These are phyloP conservation scores for Plantago elongata DNA, from an alignment of 257 asterid species.

Conservation along the genomic window DNA sequence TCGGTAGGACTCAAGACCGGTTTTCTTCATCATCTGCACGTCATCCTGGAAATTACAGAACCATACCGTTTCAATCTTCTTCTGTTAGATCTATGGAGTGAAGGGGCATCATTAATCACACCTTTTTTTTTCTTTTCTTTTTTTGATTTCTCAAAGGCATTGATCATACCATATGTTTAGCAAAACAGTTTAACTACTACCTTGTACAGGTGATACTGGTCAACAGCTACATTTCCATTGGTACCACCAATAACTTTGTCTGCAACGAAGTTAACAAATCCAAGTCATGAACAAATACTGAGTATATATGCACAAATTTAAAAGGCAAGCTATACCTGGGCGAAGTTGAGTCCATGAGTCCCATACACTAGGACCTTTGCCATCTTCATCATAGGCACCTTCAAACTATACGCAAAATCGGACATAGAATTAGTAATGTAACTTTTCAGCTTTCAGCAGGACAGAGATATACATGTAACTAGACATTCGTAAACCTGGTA, in stretches of 20 bases:
- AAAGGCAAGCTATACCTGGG: background rate
- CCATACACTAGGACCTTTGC: slow-evolving; percentile 31
- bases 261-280: slow-evolving; percentile 10
- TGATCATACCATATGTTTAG: too few relatives aligned
- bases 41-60: slow-evolving; percentile 26
- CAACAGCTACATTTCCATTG: slow-evolving; percentile 30
- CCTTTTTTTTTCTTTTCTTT: too few relatives aligned
- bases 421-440: too few relatives aligned
- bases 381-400: slow-evolving; percentile 19
- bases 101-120: too few relatives aligned
- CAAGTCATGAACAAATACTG: background rate
- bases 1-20: slow-evolving; percentile 25
- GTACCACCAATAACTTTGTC: slow-evolving; percentile 25
- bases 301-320: background rate
- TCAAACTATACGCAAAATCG: slow-evolving; percentile 16
- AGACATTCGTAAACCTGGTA: slow-evolving; percentile 26
- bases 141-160: too few relatives aligned
- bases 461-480: too few relatives aligned
- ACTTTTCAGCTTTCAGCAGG: background rate
- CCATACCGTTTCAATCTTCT: too few relatives aligned
- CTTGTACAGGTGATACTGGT: slow-evolving; percentile 29
- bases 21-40: slow-evolving; percentile 21
- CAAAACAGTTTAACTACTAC: slow-evolving; percentile 17
- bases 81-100: too few relatives aligned
- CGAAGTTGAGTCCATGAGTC: slow-evolving; percentile 32